These are phyloP conservation scores for Alternaria longipes DNA, from an alignment of 2,329 filamentous ascomycete species.

Conservation along the genomic window DNA sequence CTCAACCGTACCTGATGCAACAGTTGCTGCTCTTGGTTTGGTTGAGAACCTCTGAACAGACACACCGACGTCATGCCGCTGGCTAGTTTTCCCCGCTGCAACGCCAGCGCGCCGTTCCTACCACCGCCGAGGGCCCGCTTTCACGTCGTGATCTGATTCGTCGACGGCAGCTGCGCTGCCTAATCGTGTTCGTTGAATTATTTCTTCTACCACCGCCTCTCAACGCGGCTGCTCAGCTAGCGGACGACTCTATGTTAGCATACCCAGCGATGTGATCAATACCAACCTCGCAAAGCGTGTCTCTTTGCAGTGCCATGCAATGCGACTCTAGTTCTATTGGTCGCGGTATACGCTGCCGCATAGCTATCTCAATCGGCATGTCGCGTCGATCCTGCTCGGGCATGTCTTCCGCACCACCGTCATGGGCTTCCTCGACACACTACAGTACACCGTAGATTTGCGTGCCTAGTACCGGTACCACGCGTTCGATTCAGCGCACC, in stretches of 20 bases:
- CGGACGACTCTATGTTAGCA: not conserved
- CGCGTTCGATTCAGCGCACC: not conserved
- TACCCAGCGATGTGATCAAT: not conserved
- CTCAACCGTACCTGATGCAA: not conserved
- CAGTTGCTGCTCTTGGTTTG: not conserved
- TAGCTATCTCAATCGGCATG: not conserved
- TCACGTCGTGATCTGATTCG: too few species aligned
- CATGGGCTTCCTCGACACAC: constrained; percentile 3
- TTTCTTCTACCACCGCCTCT: not conserved
- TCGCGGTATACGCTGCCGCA: not conserved
- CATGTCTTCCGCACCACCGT: constrained; percentile 4
- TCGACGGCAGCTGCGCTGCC: too few species aligned
- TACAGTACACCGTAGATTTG: constrained; percentile 4
- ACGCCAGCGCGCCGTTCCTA: not conserved
- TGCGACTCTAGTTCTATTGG: constrained; percentile 1
- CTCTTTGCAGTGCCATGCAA: not conserved
- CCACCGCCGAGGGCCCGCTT: not conserved
- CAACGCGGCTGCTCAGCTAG: not conserved
- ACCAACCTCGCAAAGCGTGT: not conserved
- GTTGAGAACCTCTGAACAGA: not conserved
- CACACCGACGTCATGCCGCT: not conserved
- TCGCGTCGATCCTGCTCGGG: constrained; percentile 7
- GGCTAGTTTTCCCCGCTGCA: not conserved
- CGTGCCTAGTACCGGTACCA: constrained; percentile 1
- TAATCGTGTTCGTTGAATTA: too few species aligned